Conservation (phyloP, 345 rosid genomes). For the Eucalyptus urophylla region DNA sequence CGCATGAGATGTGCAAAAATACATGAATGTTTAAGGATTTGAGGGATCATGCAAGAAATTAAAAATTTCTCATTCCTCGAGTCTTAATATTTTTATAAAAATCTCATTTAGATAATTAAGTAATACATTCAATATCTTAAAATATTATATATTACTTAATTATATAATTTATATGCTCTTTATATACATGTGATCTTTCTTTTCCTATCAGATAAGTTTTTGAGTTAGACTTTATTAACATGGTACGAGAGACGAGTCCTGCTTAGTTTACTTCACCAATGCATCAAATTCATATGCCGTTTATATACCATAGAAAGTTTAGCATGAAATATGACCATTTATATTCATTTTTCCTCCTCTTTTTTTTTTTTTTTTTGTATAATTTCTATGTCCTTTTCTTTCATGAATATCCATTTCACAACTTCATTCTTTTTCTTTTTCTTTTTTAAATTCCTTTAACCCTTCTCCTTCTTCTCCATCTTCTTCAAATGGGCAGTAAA, state of each 20-base stretch:
- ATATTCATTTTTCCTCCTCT: accelerated
- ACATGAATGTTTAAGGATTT: not conserved
- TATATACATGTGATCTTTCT: not conserved
- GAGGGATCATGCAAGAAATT: not conserved
- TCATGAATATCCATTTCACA: not conserved
- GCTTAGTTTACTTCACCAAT: accelerated
- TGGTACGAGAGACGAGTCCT: accelerated
- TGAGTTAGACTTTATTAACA: not conserved
- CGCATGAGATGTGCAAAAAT: not conserved
- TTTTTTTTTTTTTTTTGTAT: not conserved
- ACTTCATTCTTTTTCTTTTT: not conserved
- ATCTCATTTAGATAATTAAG: too few species aligned
- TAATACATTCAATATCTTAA: accelerated
- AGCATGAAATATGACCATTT: not conserved
- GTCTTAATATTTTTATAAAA: not conserved
- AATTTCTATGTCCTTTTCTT: not conserved
- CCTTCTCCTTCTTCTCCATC: not conserved
- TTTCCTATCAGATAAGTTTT: accelerated
- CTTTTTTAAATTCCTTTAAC: too few species aligned
- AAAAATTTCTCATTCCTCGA: not conserved
- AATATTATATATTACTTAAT: accelerated
- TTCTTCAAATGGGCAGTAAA: not conserved
- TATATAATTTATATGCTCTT: accelerated
- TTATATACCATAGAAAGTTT: not conserved
- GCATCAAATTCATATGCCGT: not conserved